These are phyloP conservation scores for Singerocomus inundabilis DNA, from an alignment of 1,284 basidiomycete species.

Conservation along the genomic window DNA sequence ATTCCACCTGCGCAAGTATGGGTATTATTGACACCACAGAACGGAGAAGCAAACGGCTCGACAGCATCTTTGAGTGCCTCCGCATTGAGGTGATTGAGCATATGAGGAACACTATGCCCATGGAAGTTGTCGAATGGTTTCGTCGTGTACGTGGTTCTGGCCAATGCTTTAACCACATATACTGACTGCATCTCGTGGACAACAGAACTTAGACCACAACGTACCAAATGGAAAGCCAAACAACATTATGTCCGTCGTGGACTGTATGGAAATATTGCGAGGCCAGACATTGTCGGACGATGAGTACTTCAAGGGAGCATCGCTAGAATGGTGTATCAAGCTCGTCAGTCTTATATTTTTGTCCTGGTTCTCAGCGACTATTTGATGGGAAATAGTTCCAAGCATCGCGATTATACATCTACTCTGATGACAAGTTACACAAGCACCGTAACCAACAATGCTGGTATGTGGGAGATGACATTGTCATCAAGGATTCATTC, in stretches of 20 bases:
- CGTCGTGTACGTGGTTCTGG: constrained; percentile 39
- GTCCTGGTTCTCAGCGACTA: not conserved
- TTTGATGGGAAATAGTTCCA: constrained; percentile 61
- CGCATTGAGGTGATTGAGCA: constrained; percentile 40
- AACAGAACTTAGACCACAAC: constrained; percentile 87
- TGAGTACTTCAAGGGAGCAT: constrained; percentile 86
- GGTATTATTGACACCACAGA: not conserved
- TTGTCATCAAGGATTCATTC: constrained; percentile 95
- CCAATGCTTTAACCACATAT: not conserved
- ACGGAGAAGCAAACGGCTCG: constrained; percentile 21
- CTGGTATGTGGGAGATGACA: constrained; percentile 83
- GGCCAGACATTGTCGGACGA: constrained; percentile 67
- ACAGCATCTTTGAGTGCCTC: constrained; percentile 22
- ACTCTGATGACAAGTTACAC: constrained; percentile 29
- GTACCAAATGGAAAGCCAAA: constrained; percentile 68
- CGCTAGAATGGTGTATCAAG: constrained; percentile 94
- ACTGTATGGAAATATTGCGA: constrained; percentile 86
- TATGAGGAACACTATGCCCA: constrained; percentile 49
- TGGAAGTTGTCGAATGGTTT: constrained; percentile 62
- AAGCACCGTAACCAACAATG: constrained; percentile 58
- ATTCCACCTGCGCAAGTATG: not conserved
- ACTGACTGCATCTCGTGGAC: not conserved
- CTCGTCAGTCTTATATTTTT: constrained; percentile 54
- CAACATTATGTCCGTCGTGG: constrained; percentile 87
- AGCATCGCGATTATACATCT: constrained; percentile 42